Evolutionary conservation across 1,139 yeast genomes (phyloP), one percentile per base, ranked within the genome.

Genomic region (Magnusiomyces ingens): DNA sequence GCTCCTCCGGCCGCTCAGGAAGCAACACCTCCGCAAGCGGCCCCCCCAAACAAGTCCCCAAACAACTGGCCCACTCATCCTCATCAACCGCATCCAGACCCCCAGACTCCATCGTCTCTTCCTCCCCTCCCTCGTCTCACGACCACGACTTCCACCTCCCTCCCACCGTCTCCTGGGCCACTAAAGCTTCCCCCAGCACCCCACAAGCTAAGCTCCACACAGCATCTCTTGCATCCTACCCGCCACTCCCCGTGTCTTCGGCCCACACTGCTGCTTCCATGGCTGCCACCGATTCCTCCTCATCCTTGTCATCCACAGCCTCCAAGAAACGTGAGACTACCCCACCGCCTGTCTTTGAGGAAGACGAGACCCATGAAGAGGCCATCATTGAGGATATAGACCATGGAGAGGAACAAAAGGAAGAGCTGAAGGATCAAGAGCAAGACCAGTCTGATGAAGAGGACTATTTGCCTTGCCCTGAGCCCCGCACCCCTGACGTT

Each of bases 131-230:
- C 19, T n/a, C 66, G 3, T 67, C 71, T 57, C 45, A 6, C 32
- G 32, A 43, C 22, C 32, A 18, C 26, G 36, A 36, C 17, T 45
- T 17, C 40, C 48, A 45, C 11, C 67, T 67, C 57, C 76, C 67
- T 11, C 63, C 74, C 2, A 61, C 78, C 61, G 67, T 69, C 50
- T 64, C 74, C 54, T 63, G 77, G 77, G 70, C 76, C 51, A 61
- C 68, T 17, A 65, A 60, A 48, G 60, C 63, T 0, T 64, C 67
- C 15, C 67, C 70, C 3, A 41, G 50, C 26, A 50, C 51, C 2
- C 10, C 54, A 2, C 44, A 35, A 6, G 50, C 50, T 2, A 55
- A 53, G 41, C 35, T 52, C 10, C 48, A 50, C 18, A 52, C 45
- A 49, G 50, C 55, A 12, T 13, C 57, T 43, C 55, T 70, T 65